These are phyloP conservation scores for Cucurbita maxima DNA, from an alignment of 306 rosid species.

Conservation along the genomic window DNA sequence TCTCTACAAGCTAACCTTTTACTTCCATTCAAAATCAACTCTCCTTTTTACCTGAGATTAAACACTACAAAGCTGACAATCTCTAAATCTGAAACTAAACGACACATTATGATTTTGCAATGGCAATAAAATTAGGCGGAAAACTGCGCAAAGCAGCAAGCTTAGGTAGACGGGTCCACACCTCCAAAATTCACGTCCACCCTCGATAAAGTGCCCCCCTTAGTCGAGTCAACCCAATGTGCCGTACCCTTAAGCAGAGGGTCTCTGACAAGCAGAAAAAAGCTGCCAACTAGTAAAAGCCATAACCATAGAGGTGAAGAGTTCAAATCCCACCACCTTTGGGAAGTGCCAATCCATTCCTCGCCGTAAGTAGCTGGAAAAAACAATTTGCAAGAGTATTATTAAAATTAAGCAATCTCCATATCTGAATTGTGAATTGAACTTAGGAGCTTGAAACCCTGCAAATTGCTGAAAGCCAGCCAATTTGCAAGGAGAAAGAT, in stretches of 20 bases:
- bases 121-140: neutral
- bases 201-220: neutral
- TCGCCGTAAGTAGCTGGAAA: slow-evolving; percentile 69
- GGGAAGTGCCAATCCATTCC: slow-evolving; percentile 90
- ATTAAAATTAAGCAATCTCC: neutral
- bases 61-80: neutral
- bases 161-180: neutral
- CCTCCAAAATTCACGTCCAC: neutral
- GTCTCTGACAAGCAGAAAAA: slow-evolving; percentile 83
- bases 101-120: neutral
- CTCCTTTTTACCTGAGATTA: neutral
- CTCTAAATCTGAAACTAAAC: neutral
- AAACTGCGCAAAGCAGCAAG: neutral
- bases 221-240: neutral
- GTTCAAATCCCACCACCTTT: slow-evolving; percentile 83
- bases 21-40: neutral
- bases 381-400: neutral
- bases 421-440: neutral
- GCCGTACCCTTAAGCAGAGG: slow-evolving; percentile 36
- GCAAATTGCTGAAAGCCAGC: neutral
- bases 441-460: neutral
- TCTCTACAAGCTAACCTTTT: neutral
- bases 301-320: slow-evolving; percentile 74
- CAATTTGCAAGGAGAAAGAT: neutral
- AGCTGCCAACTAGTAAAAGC: slow-evolving; percentile 91